phyloP scores from a whole-genome alignment of 202 grass and related monocot species.

The Cymbopogon flexuosus region DNA sequence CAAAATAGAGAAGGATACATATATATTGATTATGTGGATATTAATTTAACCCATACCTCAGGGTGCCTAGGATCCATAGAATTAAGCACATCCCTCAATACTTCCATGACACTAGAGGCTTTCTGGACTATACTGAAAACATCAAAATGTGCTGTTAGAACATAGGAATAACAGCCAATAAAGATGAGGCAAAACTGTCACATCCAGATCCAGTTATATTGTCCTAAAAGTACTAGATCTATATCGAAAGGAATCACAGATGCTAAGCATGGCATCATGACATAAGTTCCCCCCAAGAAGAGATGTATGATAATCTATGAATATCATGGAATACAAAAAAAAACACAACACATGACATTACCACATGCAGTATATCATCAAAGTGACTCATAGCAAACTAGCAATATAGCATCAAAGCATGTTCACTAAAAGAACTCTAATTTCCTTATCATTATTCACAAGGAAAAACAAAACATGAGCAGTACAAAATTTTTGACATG shows the following conservation, averaged over 20 bases:
- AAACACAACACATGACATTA: not conserved
- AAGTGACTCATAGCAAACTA: not conserved
- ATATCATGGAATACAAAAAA: not conserved
- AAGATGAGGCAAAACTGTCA: not conserved
- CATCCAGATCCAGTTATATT: not conserved
- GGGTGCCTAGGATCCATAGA: conserved; percentile 76
- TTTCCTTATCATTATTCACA: not conserved
- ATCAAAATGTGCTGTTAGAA: conserved; percentile 23
- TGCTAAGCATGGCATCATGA: not conserved
- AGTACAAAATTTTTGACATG: not conserved
- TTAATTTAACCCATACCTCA: conserved; percentile 55
- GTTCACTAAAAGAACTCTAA: not conserved
- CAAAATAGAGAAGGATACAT: conserved; percentile 1
- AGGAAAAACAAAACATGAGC: not conserved
- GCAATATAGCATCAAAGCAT: conserved; percentile 2
- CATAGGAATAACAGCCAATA: not conserved
- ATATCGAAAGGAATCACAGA: not conserved
- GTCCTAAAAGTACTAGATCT: not conserved
- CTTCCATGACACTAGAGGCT: conserved; percentile 78
- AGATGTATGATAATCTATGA: not conserved
- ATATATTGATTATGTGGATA: conserved; percentile 2
- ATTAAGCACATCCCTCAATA: conserved; percentile 81
- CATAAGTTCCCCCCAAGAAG: not conserved
- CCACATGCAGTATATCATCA: not conserved
- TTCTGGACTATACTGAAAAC: conserved; percentile 76